phyloP scores from a whole-genome alignment of 176 grass and related monocot genomes.

The Oryza longistaminata region DNA sequence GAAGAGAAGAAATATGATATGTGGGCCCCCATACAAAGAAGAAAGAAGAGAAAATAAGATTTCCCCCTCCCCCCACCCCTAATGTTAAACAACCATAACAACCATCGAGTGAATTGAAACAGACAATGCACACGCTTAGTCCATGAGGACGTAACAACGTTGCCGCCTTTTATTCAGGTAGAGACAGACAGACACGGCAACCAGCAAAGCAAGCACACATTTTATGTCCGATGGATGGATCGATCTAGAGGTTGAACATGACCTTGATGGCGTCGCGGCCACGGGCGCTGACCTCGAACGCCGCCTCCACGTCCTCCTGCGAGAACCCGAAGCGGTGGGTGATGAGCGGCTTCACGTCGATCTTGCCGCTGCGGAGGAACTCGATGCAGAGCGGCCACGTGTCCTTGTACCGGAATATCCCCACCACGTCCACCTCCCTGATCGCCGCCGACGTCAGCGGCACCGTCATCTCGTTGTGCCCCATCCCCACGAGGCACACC shows the following conservation, averaged over 20 bases:
- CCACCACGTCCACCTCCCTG: constrained; percentile 85
- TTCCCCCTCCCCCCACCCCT: too few species aligned
- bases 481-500: constrained; percentile 90
- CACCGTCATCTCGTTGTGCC: constrained; percentile 92
- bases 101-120: too few species aligned
- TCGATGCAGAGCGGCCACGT: constrained; percentile 89
- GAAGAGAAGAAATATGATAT: too few species aligned
- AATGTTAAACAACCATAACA: too few species aligned
- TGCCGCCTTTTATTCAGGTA: too few species aligned
- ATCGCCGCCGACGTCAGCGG: constrained; percentile 76
- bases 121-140: too few species aligned
- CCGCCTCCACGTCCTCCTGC: constrained; percentile 77
- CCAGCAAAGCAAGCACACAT: too few species aligned
- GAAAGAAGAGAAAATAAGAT: too few species aligned
- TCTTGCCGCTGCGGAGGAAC: constrained; percentile 67
- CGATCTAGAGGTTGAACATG: constrained; percentile 82
- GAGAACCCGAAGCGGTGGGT: constrained; percentile 86
- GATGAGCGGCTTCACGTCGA: constrained; percentile 88
- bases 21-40: too few species aligned
- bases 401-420: constrained; percentile 88
- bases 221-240: too few species aligned
- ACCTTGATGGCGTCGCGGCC: constrained; percentile 89
- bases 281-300: constrained; percentile 84
- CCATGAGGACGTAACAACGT: too few species aligned
- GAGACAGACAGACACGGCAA: too few species aligned